Conservation (phyloP, 2,329 filamentous ascomycete species). For the Lachnellula occidentalis region DNA sequence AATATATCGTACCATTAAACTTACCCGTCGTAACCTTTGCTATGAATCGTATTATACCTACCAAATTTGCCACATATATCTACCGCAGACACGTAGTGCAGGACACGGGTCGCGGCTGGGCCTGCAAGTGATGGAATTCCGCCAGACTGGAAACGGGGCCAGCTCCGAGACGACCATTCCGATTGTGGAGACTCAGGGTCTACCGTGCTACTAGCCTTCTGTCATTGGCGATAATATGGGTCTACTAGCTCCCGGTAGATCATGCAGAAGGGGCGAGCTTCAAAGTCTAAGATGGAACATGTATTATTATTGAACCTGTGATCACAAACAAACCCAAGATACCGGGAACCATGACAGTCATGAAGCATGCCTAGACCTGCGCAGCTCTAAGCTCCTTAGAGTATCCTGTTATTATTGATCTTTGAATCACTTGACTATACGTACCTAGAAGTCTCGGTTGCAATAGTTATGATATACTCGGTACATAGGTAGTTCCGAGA, state of each 20-base stretch:
- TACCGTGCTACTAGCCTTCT: background rate
- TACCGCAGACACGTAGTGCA: background rate
- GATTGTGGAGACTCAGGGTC: background rate
- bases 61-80: background rate
- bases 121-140: slow-evolving; percentile 13
- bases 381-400: too few relatives aligned
- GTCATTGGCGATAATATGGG: slow-evolving; percentile 10
- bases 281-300: background rate
- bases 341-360: background rate
- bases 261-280: background rate
- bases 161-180: slow-evolving; percentile 13
- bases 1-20: too few relatives aligned
- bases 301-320: background rate
- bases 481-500: too few relatives aligned
- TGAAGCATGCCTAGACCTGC: too few relatives aligned
- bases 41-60: background rate
- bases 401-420: too few relatives aligned
- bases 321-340: background rate
- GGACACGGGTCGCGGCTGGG: background rate
- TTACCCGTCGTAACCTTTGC: too few relatives aligned
- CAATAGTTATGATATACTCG: too few relatives aligned
- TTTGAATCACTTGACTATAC: background rate
- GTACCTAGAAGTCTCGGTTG: too few relatives aligned
- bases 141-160: slow-evolving; percentile 20
- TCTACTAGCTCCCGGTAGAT: slow-evolving; percentile 14